A percentile compares a stretch with the other conserved stretches of the same genome.
Evolutionary conservation across 371 early-diverging fungal species (phyloP).

Genomic region (Phascolomyces articulosus): DNA sequence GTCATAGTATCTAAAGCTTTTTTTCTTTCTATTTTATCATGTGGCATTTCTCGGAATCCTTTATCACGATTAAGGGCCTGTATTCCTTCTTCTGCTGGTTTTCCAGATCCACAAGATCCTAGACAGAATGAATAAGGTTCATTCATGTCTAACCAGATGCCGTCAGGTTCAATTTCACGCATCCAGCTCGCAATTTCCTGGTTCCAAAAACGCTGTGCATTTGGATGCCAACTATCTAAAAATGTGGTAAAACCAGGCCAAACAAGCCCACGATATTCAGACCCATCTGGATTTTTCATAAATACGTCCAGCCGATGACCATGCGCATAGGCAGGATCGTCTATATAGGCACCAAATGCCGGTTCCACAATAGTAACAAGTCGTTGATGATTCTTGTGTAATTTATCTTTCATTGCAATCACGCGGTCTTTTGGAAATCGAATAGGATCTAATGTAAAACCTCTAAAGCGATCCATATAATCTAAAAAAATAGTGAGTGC

Average conservation of each 20-base stretch:
- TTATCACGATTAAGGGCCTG: not conserved
- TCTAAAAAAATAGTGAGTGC: too few species aligned
- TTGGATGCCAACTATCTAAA: constrained; percentile 25
- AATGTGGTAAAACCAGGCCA: constrained; percentile 60
- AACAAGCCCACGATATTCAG: constrained; percentile 53
- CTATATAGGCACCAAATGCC: constrained; percentile 33
- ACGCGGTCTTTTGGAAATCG: constrained; percentile 45
- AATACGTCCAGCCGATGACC: constrained; percentile 47
- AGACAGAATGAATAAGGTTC: constrained; percentile 64
- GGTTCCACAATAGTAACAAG: constrained; percentile 57
- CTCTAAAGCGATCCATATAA: constrained; percentile 60
- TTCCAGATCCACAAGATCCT: constrained; percentile 21
- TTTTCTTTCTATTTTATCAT: not conserved
- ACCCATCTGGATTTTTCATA: constrained; percentile 51
- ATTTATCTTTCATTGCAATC: constrained; percentile 19
- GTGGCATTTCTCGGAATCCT: constrained; percentile 26
- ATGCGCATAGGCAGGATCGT: constrained; percentile 40
- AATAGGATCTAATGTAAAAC: constrained; percentile 51
- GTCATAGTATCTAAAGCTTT: not conserved
- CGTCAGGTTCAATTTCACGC: constrained; percentile 7
- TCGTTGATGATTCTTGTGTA: constrained; percentile 43
- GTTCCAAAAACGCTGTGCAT: constrained; percentile 16
- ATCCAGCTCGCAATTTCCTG: constrained; percentile 23
- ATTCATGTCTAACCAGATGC: constrained; percentile 77
- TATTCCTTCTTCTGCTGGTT: not conserved